These are phyloP conservation scores for Suhomyces sp. DNA, from an alignment of 805 yeast genomes.

Conservation along the genomic window DNA sequence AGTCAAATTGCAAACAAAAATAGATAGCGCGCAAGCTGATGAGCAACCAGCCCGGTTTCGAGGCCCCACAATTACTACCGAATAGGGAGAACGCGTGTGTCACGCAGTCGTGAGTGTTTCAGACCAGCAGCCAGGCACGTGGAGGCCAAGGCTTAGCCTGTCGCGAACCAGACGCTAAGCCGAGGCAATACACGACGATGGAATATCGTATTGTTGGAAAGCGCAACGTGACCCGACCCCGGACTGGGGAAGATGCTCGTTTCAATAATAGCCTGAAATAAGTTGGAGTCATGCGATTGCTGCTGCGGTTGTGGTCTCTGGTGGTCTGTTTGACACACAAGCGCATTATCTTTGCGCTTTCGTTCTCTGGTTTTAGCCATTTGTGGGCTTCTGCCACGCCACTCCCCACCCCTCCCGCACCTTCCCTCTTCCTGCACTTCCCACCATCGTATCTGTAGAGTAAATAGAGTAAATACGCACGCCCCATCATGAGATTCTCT, in stretches of 20 bases:
- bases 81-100: background rate
- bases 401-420: background rate
- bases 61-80: background rate
- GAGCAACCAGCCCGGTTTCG: background rate
- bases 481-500: background rate
- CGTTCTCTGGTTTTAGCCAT: background rate
- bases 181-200: background rate
- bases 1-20: background rate
- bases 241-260: background rate
- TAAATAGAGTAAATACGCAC: background rate
- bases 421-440: background rate
- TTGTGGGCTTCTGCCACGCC: background rate
- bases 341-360: background rate
- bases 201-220: background rate
- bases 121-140: background rate
- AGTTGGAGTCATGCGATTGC: background rate
- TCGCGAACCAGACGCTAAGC: background rate
- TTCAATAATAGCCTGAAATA: background rate
- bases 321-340: background rate
- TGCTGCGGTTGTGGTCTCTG: background rate
- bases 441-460: background rate
- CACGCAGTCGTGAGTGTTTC: background rate
- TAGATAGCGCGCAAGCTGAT: background rate
- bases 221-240: background rate
- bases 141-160: background rate